Conservation (phyloP, 176 grass and related monocot species). For the Echinochloa phyllopogon region DNA sequence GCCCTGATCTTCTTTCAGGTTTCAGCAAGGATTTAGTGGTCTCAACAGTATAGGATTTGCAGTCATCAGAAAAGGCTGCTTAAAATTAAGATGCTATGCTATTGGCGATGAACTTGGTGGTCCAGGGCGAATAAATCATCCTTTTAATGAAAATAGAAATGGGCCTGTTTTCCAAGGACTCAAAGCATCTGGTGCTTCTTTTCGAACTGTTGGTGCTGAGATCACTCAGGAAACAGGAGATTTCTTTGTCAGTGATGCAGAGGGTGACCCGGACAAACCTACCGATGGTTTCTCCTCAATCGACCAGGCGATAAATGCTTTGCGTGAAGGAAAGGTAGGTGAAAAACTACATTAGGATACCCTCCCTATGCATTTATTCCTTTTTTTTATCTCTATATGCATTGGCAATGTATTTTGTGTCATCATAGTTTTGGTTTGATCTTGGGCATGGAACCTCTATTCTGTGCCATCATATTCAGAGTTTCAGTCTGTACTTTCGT, state of each 20-base stretch:
- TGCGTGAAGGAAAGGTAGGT: conserved; percentile 73
- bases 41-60: conserved; percentile 60
- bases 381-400: not conserved
- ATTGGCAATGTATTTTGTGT: not conserved
- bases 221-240: conserved; percentile 84
- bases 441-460: not conserved
- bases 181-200: conserved; percentile 45
- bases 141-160: conserved; percentile 59
- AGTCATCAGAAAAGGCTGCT: conserved; percentile 57
- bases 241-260: conserved; percentile 91
- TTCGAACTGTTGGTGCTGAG: conserved; percentile 75
- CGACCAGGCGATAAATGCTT: conserved; percentile 66
- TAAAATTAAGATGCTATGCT: conserved; percentile 64
- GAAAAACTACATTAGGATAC: not conserved
- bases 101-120: conserved; percentile 45
- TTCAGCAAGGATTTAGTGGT: conserved; percentile 53
- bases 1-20: conserved; percentile 42
- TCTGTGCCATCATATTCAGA: not conserved
- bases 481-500: not conserved
- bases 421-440: not conserved
- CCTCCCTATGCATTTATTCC: not conserved
- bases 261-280: conserved; percentile 81
- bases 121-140: conserved; percentile 42
- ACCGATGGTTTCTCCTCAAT: conserved; percentile 78
- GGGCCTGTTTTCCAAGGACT: conserved; percentile 58